phyloP scores from a whole-genome alignment of 345 rosid species.

The Geranium brycei region DNA sequence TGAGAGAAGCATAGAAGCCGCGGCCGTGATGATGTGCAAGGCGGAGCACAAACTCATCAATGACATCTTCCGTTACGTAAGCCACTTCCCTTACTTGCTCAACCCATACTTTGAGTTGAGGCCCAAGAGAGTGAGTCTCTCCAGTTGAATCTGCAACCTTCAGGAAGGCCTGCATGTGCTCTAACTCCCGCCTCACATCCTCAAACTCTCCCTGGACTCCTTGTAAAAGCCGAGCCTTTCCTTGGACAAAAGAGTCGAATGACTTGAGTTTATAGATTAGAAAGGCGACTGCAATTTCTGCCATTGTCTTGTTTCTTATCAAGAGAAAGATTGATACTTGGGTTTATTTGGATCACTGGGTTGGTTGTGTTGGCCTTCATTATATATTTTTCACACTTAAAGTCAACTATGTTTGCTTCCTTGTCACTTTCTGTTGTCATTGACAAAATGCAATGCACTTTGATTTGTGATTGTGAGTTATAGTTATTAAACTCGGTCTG shows the following conservation, averaged over 20 bases:
- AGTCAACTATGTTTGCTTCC: too few species aligned
- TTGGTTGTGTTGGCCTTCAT: too few species aligned
- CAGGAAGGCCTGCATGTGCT: slow-evolving; percentile 19
- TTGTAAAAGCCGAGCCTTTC: slow-evolving; percentile 6
- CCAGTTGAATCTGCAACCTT: slow-evolving; percentile 15
- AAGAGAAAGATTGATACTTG: too few species aligned
- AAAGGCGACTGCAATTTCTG: neutral
- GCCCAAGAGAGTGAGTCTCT: slow-evolving; percentile 9
- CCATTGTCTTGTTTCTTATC: neutral
- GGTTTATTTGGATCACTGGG: too few species aligned
- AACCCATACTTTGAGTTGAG: slow-evolving; percentile 9
- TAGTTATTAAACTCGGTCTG: too few species aligned
- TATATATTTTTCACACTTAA: too few species aligned
- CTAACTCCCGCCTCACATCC: slow-evolving; percentile 13
- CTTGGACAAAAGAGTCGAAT: neutral
- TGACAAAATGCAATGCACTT: too few species aligned
- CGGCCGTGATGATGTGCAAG: slow-evolving; percentile 2
- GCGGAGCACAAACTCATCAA: slow-evolving; percentile 18
- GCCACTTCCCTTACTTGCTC: slow-evolving; percentile 20
- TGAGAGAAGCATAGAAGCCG: slow-evolving; percentile 7
- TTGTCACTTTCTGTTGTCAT: too few species aligned
- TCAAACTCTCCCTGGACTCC: slow-evolving; percentile 7
- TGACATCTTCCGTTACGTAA: slow-evolving; percentile 16
- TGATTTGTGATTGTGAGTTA: too few species aligned
- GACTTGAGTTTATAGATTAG: neutral